Evolutionary conservation across 495 filamentous ascomycete genomes (phyloP), one percentile per base, ranked within the genome.

Genomic region (Lophiostoma macrostomum): DNA sequence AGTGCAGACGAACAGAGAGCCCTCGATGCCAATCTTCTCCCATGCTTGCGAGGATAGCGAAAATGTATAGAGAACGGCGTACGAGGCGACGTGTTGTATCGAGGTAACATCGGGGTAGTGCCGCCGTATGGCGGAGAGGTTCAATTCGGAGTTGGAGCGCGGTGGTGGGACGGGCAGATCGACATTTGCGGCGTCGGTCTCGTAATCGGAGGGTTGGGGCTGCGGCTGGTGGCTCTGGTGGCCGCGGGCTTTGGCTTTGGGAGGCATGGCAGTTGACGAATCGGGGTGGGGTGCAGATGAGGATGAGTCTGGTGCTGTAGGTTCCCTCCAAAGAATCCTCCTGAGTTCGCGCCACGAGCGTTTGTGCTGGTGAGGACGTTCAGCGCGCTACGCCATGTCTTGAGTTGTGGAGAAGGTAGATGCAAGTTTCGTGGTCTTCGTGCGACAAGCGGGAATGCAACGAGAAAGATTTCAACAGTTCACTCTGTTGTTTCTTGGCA

Each of bases 21-120:
- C 90, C 68, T 94, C 88, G 13, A 87, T 73, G 30, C 79, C 82
- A 34, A 73, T 74, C 67, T 89, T 91, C 60, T 91, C 84, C 90
- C 90, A 96, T 49, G 74, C 69, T 41, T 76, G 66, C 3, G 77
- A 69, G 3, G 73, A 68, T 18, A 79, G 75, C 31, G 72, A 76
- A 71, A 91, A 91, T 60, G 74, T 73, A 73, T 95, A 96, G 45
- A 95, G 76, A 7, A 88, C 84, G 36, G 82, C 82, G 65, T 87
- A 90, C 22, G 85, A 82, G 16, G 88, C 87, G 53, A 90, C 84
- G 42, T 81, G 82, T 40, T 87, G 70, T 60, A 96, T 85, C 34
- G 73, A 72, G 35, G 68, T 73, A 53, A 91, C 78, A 52, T 71
- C 64, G 24, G 88, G 85, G 41, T 85, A 77, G 68, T 94, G 86